Percentiles rank a stretch among this genome's conserved stretches.
phyloP scores from a whole-genome alignment of 495 filamentous ascomycete species.

The Rostrohypoxylon terebratum region DNA sequence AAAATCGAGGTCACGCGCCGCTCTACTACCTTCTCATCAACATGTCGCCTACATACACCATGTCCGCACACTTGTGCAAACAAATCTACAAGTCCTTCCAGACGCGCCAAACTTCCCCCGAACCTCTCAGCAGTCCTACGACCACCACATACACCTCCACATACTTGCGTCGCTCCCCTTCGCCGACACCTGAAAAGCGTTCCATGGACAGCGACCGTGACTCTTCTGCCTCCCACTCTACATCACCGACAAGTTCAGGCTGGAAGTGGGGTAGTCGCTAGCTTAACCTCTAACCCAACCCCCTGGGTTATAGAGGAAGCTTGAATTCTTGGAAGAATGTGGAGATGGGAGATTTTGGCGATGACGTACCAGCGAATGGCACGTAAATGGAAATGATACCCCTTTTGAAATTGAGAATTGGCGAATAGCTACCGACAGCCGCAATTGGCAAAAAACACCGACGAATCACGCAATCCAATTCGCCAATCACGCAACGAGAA shows the following conservation, averaged over 20 bases:
- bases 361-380: constrained; percentile 37
- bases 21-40: constrained; percentile 24
- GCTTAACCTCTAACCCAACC: background rate
- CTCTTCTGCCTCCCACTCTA: constrained; percentile 35
- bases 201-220: constrained; percentile 59
- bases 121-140: constrained; percentile 42
- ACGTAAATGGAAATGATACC: constrained; percentile 42
- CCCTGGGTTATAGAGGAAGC: background rate
- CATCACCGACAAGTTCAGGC: constrained; percentile 34
- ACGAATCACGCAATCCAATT: constrained; percentile 34
- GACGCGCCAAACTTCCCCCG: constrained; percentile 52
- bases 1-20: constrained; percentile 23
- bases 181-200: constrained; percentile 53
- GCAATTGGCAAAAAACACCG: constrained; percentile 28
- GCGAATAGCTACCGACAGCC: constrained; percentile 26
- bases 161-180: constrained; percentile 54
- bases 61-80: constrained; percentile 65
- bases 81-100: constrained; percentile 63
- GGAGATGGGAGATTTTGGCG: constrained; percentile 9
- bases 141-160: constrained; percentile 34
- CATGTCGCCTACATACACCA: constrained; percentile 66
- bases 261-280: constrained; percentile 47
- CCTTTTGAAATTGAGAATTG: constrained; percentile 40
- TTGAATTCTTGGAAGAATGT: constrained; percentile 12
- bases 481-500: constrained; percentile 35